These are phyloP conservation scores for Aspergillus sclerotioniger DNA, from an alignment of 495 filamentous ascomycete species.

Conservation along the genomic window DNA sequence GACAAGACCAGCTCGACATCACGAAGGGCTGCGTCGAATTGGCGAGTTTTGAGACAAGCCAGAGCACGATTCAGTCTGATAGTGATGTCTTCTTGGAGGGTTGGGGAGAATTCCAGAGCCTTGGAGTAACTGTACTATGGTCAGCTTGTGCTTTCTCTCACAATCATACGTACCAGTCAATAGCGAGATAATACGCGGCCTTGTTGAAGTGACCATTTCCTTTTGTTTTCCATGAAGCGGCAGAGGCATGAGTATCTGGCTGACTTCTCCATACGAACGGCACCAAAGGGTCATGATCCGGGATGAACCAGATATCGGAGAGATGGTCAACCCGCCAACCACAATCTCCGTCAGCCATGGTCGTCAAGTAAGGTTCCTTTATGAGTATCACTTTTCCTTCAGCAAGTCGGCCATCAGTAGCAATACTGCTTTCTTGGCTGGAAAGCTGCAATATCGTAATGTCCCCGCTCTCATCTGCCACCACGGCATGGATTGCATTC, in stretches of 20 bases:
- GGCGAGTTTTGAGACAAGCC: slow-evolving; percentile 38
- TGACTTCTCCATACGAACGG: slow-evolving; percentile 35
- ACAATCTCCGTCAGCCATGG: slow-evolving; percentile 34
- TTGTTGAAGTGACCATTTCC: slow-evolving; percentile 37
- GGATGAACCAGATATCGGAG: slow-evolving; percentile 41
- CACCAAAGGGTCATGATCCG: slow-evolving; percentile 28
- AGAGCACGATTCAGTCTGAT: slow-evolving; percentile 47
- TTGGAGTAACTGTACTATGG: slow-evolving; percentile 26
- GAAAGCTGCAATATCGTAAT: slow-evolving; percentile 48
- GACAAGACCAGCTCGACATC: slow-evolving; percentile 39
- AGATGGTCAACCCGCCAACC: slow-evolving; percentile 53
- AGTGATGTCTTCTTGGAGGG: slow-evolving; percentile 15
- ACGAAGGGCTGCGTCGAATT: slow-evolving; percentile 46
- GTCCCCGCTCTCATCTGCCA: slow-evolving; percentile 50
- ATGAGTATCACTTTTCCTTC: slow-evolving; percentile 37
- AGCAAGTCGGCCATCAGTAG: slow-evolving; percentile 24
- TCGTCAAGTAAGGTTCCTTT: slow-evolving; percentile 55
- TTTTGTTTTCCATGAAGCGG: slow-evolving; percentile 35
- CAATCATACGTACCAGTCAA: slow-evolving; percentile 23
- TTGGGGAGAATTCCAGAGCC: slow-evolving; percentile 21
- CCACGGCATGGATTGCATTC: slow-evolving; percentile 42
- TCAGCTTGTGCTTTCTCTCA: slow-evolving; percentile 9
- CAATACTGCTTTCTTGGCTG: slow-evolving; percentile 32
- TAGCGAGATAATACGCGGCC: slow-evolving; percentile 18
- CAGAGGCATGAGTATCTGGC: slow-evolving; percentile 17